Percentiles rank a stretch among this genome's conserved stretches.
phyloP scores from a whole-genome alignment of 192 early-diverging fungal genomes.

The Dissophora ornata region DNA sequence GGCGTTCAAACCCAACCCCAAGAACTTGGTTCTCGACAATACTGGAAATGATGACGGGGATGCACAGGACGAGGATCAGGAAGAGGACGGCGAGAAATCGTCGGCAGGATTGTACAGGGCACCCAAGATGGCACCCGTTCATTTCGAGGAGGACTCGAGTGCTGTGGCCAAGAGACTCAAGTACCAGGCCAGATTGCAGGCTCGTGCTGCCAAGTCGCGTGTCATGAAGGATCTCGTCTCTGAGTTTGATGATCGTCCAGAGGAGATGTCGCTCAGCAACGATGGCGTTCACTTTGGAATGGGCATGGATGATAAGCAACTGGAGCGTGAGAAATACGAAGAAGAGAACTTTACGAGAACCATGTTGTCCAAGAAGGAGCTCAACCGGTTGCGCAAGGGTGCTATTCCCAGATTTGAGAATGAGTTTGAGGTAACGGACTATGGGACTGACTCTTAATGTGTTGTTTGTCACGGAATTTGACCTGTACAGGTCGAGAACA shows the following conservation, averaged over 20 bases:
- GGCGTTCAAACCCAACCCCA: conserved; percentile 91
- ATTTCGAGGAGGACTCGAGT: conserved; percentile 79
- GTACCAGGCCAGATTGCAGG: conserved; percentile 70
- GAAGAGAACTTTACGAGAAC: conserved; percentile 91
- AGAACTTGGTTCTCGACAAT: conserved; percentile 62
- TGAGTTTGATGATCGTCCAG: conserved; percentile 89
- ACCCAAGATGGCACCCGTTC: conserved; percentile 86
- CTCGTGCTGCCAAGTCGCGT: conserved; percentile 81
- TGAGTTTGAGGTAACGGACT: conserved; percentile 89
- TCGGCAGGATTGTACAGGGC: conserved; percentile 83
- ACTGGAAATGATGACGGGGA: conserved; percentile 50
- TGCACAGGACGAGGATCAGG: conserved; percentile 25
- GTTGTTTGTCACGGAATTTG: too few species aligned
- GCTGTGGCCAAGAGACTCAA: conserved; percentile 68
- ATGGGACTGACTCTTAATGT: neutral
- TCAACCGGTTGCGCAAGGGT: conserved; percentile 68
- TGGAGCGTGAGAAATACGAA: conserved; percentile 80
- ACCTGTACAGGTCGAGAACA: too few species aligned
- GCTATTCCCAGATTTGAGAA: conserved; percentile 75
- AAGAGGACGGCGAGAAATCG: conserved; percentile 54
- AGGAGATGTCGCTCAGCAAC: conserved; percentile 78
- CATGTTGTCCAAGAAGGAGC: conserved; percentile 77
- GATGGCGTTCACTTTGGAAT: conserved; percentile 74
- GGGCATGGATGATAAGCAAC: conserved; percentile 63
- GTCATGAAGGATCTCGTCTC: conserved; percentile 85